A percentile compares a stretch with the other conserved stretches of the same genome.
phyloP scores from a whole-genome alignment of 1,139 yeast genomes.

The Nakaseomyces sp. region DNA sequence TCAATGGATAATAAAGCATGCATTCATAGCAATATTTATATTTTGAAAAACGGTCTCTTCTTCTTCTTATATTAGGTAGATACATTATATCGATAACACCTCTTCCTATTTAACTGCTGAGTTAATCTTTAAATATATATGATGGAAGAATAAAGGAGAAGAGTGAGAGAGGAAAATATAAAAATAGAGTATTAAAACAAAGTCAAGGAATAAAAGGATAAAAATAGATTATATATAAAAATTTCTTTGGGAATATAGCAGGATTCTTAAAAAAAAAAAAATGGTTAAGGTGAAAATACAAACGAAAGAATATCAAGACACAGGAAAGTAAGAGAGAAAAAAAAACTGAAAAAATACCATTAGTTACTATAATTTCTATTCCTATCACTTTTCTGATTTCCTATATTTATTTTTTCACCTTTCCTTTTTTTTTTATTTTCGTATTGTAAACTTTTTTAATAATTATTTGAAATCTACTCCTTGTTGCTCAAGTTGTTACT shows the following conservation, averaged over 20 bases:
- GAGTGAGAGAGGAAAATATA: neutral
- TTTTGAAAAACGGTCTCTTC: too few species aligned
- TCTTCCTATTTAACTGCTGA: too few species aligned
- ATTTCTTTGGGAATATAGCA: neutral
- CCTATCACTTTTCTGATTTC: too few species aligned
- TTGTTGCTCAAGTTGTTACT: slow-evolving; percentile 68
- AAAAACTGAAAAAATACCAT: neutral
- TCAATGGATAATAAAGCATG: too few species aligned
- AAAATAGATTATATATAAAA: neutral
- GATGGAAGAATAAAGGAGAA: neutral
- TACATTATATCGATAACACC: too few species aligned
- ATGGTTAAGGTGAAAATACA: neutral
- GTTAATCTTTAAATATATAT: too few species aligned
- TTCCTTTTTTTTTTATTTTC: neutral
- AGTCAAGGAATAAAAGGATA: neutral
- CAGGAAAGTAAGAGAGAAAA: neutral
- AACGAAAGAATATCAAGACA: neutral
- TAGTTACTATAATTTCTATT: too few species aligned
- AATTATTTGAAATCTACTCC: neutral
- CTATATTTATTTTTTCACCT: neutral
- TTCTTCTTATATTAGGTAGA: too few species aligned
- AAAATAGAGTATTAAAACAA: neutral
- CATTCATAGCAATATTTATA: too few species aligned
- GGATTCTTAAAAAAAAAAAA: neutral
- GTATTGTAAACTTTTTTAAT: neutral